Conservation (phyloP, 768 basidiomycete genomes). For the Cystoderma amianthinum region DNA sequence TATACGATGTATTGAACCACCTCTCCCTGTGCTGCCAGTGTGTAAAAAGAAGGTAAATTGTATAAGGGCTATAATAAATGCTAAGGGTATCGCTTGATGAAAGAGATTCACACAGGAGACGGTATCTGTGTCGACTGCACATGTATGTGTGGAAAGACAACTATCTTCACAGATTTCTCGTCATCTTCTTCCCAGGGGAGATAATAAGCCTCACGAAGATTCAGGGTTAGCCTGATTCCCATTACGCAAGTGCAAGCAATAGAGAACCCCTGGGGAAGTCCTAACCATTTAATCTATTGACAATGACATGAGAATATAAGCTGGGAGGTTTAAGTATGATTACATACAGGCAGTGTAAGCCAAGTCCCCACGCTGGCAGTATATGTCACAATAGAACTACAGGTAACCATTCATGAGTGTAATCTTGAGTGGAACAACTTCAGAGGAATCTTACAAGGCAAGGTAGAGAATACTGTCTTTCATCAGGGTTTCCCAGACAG, state of each 20-base stretch:
- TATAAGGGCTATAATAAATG: too few species aligned
- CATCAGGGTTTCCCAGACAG: conserved; percentile 14
- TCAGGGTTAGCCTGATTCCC: conserved; percentile 18
- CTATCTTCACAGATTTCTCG: not conserved
- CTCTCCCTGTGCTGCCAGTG: conserved; percentile 1
- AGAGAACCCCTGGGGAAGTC: conserved; percentile 14
- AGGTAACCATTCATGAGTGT: not conserved
- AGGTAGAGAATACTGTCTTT: conserved; percentile 18
- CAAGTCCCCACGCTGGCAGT: conserved; percentile 11
- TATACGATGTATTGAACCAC: too few species aligned
- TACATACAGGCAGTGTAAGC: conserved; percentile 13
- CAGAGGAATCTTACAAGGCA: conserved; percentile 13
- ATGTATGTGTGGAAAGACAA: too few species aligned
- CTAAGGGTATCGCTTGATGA: too few species aligned
- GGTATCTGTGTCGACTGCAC: too few species aligned
- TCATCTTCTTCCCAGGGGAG: conserved; percentile 1
- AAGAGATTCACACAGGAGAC: too few species aligned
- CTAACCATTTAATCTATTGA: conserved; percentile 13
- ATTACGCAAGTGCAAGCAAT: conserved; percentile 15
- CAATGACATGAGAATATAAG: not conserved
- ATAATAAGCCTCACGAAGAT: conserved; percentile 20
- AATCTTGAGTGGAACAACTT: not conserved
- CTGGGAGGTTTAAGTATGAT: not conserved
- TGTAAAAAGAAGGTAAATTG: too few species aligned
- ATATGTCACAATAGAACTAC: conserved; percentile 13